Conservation (phyloP, 768 basidiomycete species). For the Boletus vermiculosoides region DNA sequence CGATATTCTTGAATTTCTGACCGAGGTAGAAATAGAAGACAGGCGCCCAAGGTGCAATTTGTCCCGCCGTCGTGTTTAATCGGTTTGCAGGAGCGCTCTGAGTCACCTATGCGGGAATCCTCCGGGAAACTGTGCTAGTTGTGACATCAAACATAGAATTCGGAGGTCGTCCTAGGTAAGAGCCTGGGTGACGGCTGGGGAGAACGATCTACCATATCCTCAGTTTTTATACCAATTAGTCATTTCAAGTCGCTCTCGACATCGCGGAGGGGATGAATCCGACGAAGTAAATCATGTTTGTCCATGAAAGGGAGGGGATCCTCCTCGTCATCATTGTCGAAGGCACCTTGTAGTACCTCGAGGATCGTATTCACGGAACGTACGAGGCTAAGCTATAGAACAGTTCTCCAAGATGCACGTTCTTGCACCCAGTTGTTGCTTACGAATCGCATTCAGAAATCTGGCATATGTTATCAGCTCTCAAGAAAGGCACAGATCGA, state of each 20-base stretch:
- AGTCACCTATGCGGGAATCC: conserved; percentile 18
- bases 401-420: conserved; percentile 77
- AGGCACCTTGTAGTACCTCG: conserved; percentile 54
- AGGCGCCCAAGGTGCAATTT: no score
- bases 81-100: conserved; percentile 4
- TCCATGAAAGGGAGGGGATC: conserved; percentile 46
- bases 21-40: no score
- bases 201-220: conserved; percentile 31
- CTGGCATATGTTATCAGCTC: conserved; percentile 35
- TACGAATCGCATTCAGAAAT: conserved; percentile 72
- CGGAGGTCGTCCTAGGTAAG: conserved; percentile 30
- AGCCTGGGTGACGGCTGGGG: conserved; percentile 44
- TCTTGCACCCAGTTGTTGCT: conserved; percentile 56
- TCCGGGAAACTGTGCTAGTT: conserved; percentile 38
- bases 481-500: background rate
- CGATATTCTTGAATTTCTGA: no score
- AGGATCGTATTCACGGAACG: conserved; percentile 67
- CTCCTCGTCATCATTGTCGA: conserved; percentile 39
- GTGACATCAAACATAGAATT: conserved; percentile 57
- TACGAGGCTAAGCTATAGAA: conserved; percentile 79
- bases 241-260: conserved; percentile 65
- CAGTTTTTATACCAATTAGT: conserved; percentile 48
- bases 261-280: conserved; percentile 60
- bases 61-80: conserved; percentile 20
- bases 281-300: conserved; percentile 51